Conservation (phyloP, 2,329 filamentous ascomycete species). For the Ceratocystis cacaofunesta region DNA sequence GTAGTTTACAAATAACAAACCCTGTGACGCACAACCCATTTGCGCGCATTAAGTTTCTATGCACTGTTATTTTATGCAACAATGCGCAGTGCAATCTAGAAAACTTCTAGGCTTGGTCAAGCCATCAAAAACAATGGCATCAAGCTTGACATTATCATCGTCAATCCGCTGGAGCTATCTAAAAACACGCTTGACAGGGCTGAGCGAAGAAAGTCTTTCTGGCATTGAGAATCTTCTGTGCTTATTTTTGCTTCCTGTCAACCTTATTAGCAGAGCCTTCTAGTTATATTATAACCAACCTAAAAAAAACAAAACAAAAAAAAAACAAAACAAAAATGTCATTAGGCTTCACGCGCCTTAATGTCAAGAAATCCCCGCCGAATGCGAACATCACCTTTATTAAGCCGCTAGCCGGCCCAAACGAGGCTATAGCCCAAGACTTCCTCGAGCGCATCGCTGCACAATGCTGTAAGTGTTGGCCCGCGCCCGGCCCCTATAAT, state of each 20-base stretch:
- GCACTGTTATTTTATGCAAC: background rate
- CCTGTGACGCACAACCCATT: background rate
- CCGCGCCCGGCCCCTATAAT: background rate
- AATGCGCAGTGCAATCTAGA: background rate
- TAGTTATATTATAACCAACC: background rate
- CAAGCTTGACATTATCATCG: too few species aligned
- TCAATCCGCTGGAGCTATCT: too few species aligned
- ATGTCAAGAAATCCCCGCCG: constrained; percentile 57
- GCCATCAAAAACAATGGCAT: background rate
- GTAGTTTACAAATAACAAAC: background rate
- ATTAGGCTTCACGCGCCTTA: constrained; percentile 63
- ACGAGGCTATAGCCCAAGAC: constrained; percentile 48
- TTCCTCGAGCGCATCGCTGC: constrained; percentile 67
- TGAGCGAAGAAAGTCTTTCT: too few species aligned
- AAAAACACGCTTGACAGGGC: too few species aligned
- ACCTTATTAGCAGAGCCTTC: background rate
- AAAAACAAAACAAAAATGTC: constrained; percentile 40
- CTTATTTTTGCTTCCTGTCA: too few species aligned
- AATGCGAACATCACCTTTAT: constrained; percentile 75
- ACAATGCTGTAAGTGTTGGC: constrained; percentile 45
- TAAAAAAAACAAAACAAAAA: constrained; percentile 1
- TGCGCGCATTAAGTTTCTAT: background rate
- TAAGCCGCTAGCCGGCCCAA: constrained; percentile 54
- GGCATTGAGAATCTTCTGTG: too few species aligned
- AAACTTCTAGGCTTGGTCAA: background rate